Conservation (phyloP, 1,139 yeast species). For the Scheffersomyces illinoinensis region DNA sequence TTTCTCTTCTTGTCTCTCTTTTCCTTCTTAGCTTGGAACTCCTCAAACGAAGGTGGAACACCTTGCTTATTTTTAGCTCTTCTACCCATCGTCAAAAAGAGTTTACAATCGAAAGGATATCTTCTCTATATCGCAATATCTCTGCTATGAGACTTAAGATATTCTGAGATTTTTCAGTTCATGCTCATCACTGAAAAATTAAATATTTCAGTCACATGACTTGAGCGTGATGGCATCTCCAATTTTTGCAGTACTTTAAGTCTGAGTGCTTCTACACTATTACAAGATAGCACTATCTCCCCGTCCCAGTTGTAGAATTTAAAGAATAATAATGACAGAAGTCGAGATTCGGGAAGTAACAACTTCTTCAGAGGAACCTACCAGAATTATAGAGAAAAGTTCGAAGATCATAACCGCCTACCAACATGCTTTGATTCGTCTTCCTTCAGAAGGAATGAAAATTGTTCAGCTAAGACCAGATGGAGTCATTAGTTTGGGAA, state of each 20-base stretch:
- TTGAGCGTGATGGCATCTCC: neutral
- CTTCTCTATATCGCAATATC: neutral
- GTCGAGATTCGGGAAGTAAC: neutral
- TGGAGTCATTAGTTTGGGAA: slow-evolving; percentile 72
- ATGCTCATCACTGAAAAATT: neutral
- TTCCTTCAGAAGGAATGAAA: slow-evolving; percentile 81
- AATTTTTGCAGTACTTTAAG: slow-evolving; percentile 6
- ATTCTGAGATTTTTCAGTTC: neutral
- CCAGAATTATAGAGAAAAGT: slow-evolving; percentile 10
- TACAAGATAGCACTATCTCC: slow-evolving; percentile 1
- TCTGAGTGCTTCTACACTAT: neutral
- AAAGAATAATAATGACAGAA: neutral
- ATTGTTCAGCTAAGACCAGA: slow-evolving; percentile 64
- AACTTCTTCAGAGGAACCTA: neutral
- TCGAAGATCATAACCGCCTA: slow-evolving; percentile 37
- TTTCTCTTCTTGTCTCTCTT: slow-evolving; percentile 42
- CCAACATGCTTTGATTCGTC: slow-evolving; percentile 64
- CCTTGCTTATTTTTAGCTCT: slow-evolving; percentile 89
- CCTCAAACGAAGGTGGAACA: slow-evolving; percentile 84
- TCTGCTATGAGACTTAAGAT: neutral
- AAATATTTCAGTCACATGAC: neutral
- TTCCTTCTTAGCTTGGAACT: slow-evolving; percentile 63
- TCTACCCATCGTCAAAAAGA: slow-evolving; percentile 67
- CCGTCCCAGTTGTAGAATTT: neutral
- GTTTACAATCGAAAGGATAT: neutral